Evolutionary conservation across 2,329 filamentous ascomycete species (phyloP).

Genomic region (Colletotrichum sp.): DNA sequence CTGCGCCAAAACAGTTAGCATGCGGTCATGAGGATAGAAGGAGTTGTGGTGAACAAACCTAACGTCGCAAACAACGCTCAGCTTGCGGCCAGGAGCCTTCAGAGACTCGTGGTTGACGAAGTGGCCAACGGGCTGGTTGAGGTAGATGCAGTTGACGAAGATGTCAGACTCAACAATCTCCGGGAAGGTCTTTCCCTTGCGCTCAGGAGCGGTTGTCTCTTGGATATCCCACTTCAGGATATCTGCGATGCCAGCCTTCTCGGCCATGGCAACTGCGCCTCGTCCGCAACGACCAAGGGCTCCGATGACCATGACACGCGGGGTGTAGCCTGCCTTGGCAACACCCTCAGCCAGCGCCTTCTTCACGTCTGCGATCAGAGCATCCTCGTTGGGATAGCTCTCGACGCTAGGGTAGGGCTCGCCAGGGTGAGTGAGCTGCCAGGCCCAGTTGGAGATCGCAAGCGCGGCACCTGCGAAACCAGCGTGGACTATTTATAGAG

Average conservation of each 20-base stretch:
- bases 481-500: conserved; percentile 51
- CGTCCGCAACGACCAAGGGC: conserved; percentile 83
- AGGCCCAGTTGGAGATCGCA: conserved; percentile 81
- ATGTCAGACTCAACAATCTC: conserved; percentile 80
- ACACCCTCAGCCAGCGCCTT: conserved; percentile 70
- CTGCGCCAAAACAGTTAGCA: conserved; percentile 31
- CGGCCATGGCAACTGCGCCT: conserved; percentile 82
- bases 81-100: conserved; percentile 69
- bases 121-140: conserved; percentile 52
- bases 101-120: conserved; percentile 80
- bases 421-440: conserved; percentile 76
- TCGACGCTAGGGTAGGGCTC: conserved; percentile 70
- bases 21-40: conserved; percentile 53
- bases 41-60: conserved; percentile 76
- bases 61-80: conserved; percentile 84
- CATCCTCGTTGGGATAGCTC: conserved; percentile 75
- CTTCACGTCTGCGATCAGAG: conserved; percentile 77
- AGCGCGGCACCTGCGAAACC: conserved; percentile 79
- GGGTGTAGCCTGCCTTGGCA: conserved; percentile 70
- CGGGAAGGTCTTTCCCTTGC: conserved; percentile 73
- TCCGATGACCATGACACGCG: conserved; percentile 84
- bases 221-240: conserved; percentile 70
- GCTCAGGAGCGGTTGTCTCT: conserved; percentile 63
- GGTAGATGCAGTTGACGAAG: conserved; percentile 91
- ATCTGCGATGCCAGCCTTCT: conserved; percentile 73